Base-by-base conservation (phyloP, 257 asterid species). In the Anisodus acutangulus region DNA sequence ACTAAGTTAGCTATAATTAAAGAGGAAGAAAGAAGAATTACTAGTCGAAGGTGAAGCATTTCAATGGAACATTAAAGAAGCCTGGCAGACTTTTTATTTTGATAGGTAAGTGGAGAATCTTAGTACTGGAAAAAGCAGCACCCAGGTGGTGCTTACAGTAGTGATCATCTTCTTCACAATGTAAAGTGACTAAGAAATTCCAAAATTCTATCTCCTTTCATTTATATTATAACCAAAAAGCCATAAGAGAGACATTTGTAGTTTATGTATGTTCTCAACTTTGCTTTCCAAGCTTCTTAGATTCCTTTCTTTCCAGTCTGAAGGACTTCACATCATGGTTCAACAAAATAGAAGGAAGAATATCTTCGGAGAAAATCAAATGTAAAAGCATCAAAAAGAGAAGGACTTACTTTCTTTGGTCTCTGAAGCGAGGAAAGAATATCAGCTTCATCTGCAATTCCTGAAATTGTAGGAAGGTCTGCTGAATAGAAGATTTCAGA, bases 391-490 rank as follows among this genome's bases (percentile, higher is more conserved):
- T 54, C 71, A 22, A 86, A 72, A 57, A 62, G 68, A 83, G 67
- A 64, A 83, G 45, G 82, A 59, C 93, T 88, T 92, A 94, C 99
- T 89, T 96, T 94, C 91, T 96, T 96, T 58, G 99, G 99, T 59
- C 97, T 92, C 82, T 96, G 99, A 83, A 96, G 99, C 2, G 99
- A 94, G 85, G 99, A 91, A 86, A 96, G 99, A 88, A 94, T 90
- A 85, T 94, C 99, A 87, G 98, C 99, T 89, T 96, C 99, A 83
- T 96, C 99, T 41, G 94, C 88, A 82, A 96, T 96, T 78, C 99
- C 98, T 47, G 97, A 90, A 85, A 96, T 94, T 45, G 98, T 92
- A 55, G 98, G 99, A 85, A 96, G 93, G 86, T 90, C 92, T 12
- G 92, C 87, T 81, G 90, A 82, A 49, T 94, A 88, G 85, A 94